Conservation (phyloP, 805 yeast genomes). For the Clavispora santaluciae region DNA sequence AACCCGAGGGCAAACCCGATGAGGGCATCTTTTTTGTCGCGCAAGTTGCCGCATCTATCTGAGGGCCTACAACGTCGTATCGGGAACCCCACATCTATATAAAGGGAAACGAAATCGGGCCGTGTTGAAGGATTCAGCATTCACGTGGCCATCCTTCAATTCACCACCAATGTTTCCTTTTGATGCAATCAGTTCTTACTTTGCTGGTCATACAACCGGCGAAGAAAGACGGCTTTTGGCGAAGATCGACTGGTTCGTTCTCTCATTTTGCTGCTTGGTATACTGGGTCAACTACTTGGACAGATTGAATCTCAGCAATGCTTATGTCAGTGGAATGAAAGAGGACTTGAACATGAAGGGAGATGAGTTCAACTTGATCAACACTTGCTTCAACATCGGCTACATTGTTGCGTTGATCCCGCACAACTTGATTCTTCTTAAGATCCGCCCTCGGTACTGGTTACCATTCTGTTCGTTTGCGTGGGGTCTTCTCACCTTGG, state of each 20-base stretch:
- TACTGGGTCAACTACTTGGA: slow-evolving; percentile 55
- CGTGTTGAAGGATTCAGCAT: background rate
- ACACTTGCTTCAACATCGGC: slow-evolving; percentile 57
- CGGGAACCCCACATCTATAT: background rate
- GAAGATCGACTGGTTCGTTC: slow-evolving; percentile 39
- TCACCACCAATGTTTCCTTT: background rate
- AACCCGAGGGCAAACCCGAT: background rate
- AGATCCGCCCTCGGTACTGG: slow-evolving; percentile 55
- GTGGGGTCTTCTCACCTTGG: slow-evolving; percentile 55
- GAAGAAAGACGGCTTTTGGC: slow-evolving; percentile 20
- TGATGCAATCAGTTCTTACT: background rate
- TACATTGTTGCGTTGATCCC: slow-evolving; percentile 61
- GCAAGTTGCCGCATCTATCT: background rate
- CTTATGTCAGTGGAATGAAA: slow-evolving; percentile 67
- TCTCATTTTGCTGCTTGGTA: slow-evolving; percentile 36
- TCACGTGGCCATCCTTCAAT: background rate
- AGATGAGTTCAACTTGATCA: slow-evolving; percentile 46
- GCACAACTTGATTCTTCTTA: slow-evolving; percentile 47
- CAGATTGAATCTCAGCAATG: slow-evolving; percentile 50
- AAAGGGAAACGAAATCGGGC: background rate
- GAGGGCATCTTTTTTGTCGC: background rate
- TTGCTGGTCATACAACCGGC: slow-evolving; percentile 18
- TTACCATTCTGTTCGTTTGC: slow-evolving; percentile 47
- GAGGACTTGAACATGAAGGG: slow-evolving; percentile 47
- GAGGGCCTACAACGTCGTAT: background rate